Evolutionary conservation across 495 filamentous ascomycete genomes (phyloP), one percentile per base, ranked within the genome.

Genomic region (Pseudoneurospora amorphoporcata): DNA sequence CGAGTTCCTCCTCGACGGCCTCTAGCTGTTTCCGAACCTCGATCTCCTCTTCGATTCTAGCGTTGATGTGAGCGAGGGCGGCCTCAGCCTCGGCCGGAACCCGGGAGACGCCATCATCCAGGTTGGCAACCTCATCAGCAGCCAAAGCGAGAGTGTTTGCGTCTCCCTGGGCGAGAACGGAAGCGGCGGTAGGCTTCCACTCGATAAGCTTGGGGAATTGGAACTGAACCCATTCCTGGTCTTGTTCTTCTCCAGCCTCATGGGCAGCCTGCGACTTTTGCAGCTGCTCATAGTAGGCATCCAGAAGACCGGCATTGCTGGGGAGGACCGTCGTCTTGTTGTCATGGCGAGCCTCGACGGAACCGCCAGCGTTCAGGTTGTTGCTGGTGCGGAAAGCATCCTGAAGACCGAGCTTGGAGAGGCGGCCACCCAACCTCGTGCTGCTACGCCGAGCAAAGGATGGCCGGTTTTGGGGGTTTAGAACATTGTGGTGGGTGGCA

Each of bases 251-350:
- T 23, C 84, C 87, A 38, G 83, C 87, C 39, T 81, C 85, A 17
- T 85, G 87, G 41, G 84, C 86, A 75, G 88, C 89, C 81, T 95
- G 89, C 70, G 89, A 88, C 78, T 91, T 90, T 79, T 92, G 93
- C 85, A 94, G 92, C 43, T 94, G 91, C 71, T 94, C 93, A 75
- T 94, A 95, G 80, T 97, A 97, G 69, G 93, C 93, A 37, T 92
- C 92, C 82, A 97, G 53, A 61, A 61, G 77, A 70, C 87, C 89
- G 68, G 87, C 88, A 72, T 81, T 76, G 72, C 41, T 81, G 71
- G 42, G 35, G 37, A 71, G 73, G 45, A 71, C 78, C 75, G 53
- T 61, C 29, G 53, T 61, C 53, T 61, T 61, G 53, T 81, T 85
- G 70, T 86, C 85, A 53, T 80, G 76, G 53, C 83, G 80, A 40